These are phyloP conservation scores for Mycotypha africana DNA, from an alignment of 371 early-diverging fungal species.

Conservation along the genomic window DNA sequence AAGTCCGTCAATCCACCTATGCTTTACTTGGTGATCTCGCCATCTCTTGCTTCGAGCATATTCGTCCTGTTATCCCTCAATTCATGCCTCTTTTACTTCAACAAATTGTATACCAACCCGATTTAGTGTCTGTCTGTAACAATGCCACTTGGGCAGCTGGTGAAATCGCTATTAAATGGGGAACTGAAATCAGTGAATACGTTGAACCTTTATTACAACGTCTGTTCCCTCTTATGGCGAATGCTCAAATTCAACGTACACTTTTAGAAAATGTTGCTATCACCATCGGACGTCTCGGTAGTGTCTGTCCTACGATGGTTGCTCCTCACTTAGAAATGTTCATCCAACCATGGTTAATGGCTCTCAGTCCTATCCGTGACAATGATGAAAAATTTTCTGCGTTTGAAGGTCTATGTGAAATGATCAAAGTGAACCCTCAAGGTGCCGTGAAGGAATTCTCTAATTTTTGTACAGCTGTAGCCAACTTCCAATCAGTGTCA, in stretches of 20 bases:
- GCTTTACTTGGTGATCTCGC: slow-evolving; percentile 92
- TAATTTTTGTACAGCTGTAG: slow-evolving; percentile 70
- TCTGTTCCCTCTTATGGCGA: slow-evolving; percentile 73
- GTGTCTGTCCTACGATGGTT: slow-evolving; percentile 75
- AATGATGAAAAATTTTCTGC: slow-evolving; percentile 93
- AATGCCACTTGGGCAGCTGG: slow-evolving; percentile 95
- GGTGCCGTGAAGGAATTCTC: slow-evolving; percentile 68
- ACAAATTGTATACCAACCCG: slow-evolving; percentile 64
- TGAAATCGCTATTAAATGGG: slow-evolving; percentile 83
- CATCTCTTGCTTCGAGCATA: slow-evolving; percentile 69
- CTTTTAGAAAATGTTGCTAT: slow-evolving; percentile 92
- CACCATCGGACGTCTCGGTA: slow-evolving; percentile 88
- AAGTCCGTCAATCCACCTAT: slow-evolving; percentile 92
- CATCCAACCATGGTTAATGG: slow-evolving; percentile 69
- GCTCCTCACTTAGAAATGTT: slow-evolving; percentile 76
- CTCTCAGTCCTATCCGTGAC: slow-evolving; percentile 69
- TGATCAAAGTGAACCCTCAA: slow-evolving; percentile 84
- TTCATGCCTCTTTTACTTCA: slow-evolving; percentile 71
- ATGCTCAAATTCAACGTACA: slow-evolving; percentile 60
- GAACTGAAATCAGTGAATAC: slow-evolving; percentile 62
- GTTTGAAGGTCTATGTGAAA: slow-evolving; percentile 85
- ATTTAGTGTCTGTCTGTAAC: slow-evolving; percentile 75
- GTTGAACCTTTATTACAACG: slow-evolving; percentile 75
- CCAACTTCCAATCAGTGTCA: slow-evolving; percentile 60
- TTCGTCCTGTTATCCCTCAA: slow-evolving; percentile 67